Evolutionary conservation across 164 flowering plant genomes (phyloP), one percentile per base, ranked within the genome.

Genomic region (Vitis rotundifolia): DNA sequence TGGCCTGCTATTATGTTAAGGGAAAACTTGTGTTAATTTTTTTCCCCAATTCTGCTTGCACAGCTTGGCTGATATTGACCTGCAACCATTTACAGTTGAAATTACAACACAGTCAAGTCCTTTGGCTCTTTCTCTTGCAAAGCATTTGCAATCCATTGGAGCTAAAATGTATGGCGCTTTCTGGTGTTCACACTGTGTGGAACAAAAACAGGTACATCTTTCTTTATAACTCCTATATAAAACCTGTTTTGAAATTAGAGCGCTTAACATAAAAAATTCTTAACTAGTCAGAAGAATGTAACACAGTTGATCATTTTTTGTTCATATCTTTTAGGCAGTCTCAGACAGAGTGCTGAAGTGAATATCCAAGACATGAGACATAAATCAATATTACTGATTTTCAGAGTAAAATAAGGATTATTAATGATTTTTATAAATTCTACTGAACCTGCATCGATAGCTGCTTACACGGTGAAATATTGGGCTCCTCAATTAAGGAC

Each of bases 111-210:
- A 84, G 60, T 95, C 99, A 57, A 91, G 85, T 72, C 87, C 96
- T 66, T 76, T 84, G 22, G 85, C 97, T 60, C 19, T 90, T 50
- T 77, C 98, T 64, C 95, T 95, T 73, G 99, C 98, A 73, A 88
- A 68, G 71, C 94, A 95, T 84, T 82, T 95, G 68, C 85, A 61
- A 6, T 83, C 92, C 5, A 74, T 90, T 12, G 99, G 99, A 64
- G 99, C 99, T 63, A 93, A 93, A 79, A 83, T 95, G 88, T 95
- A 95, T 80, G 99, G 98, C 67, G 99, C 98, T 71, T 95, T 95
- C 79, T 95, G 99, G 99, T 95, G 99, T 81, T 89, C 97, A 31
- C 99, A 95, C 66, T 95, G 97, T 79, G 59, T 80, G 63, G 99
- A 95, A 70, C 99, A 95, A 79, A 95, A 93, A 64, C 75, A 93